phyloP scores from a whole-genome alignment of 2,329 filamentous ascomycete genomes.

The Exophiala phaeomuriformis region DNA sequence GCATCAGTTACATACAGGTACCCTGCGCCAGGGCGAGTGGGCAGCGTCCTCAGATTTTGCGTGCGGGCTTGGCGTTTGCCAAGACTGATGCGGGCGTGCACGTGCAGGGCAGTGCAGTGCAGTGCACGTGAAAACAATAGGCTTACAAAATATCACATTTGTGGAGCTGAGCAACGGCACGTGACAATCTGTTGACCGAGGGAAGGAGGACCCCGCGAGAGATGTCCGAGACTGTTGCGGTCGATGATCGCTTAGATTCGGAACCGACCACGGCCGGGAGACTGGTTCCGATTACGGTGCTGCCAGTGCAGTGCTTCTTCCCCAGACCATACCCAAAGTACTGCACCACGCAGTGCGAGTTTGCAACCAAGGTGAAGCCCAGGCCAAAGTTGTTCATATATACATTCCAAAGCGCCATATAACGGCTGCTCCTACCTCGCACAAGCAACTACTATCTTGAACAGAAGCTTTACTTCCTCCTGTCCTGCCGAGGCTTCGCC shows the following conservation, averaged over 20 bases:
- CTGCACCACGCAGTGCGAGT: no score
- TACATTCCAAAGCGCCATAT: no score
- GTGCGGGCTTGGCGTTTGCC: constrained; percentile 15
- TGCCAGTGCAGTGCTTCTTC: background rate
- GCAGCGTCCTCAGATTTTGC: background rate
- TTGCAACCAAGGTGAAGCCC: no score
- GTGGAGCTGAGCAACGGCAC: background rate
- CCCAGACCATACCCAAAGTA: background rate
- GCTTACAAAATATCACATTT: no score
- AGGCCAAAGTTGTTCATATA: no score
- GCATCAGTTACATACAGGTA: no score
- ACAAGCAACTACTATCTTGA: no score
- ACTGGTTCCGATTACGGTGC: constrained; percentile 8
- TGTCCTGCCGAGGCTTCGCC: no score
- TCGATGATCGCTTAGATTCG: constrained; percentile 2
- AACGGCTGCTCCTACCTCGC: no score
- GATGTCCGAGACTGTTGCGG: constrained; percentile 6
- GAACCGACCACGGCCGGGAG: background rate
- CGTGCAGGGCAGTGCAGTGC: background rate
- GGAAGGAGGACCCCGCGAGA: background rate
- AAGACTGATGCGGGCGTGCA: background rate
- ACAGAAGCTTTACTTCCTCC: no score
- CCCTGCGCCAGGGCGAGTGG: background rate
- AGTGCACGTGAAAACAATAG: no score
- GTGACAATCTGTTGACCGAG: background rate